Base-by-base conservation (phyloP, 2,329 filamentous ascomycete genomes). In the Penicillium concentricum region DNA sequence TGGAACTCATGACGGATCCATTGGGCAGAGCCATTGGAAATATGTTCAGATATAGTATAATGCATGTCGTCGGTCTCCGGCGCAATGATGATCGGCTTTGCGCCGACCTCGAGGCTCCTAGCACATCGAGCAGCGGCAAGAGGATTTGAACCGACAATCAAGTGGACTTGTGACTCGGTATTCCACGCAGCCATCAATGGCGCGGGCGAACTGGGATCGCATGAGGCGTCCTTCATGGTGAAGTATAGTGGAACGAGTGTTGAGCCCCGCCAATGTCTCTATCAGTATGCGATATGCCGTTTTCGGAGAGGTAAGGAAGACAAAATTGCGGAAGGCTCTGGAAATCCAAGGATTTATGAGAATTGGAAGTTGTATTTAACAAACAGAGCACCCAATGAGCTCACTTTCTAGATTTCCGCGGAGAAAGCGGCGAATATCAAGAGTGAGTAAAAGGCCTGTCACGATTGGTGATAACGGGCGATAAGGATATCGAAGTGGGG, bases 81-180 rank as follows among this genome's bases (percentile, higher is more conserved):
- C 3, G 91, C 86, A 67, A 99, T 81, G 43, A 97, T 78, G 41
- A 94, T 83, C 0, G 94, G 91, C 45, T 75, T 84, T 48, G 94
- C 94, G 66, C 93, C 93, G 16, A 91, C 89, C 67, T 88, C 84
- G 49, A 97, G 76, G 3, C 91, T 92, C 69, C 91, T 90, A 13
- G 83, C 78, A 76, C 90, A 95, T 66, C 94, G 85, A 32, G 91
- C 84, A 51, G 89, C 88, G n/a, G 94, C 93, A 39, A 99, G 83
- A 15, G 93, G 87, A 68, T 92, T 94, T 34, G 88, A 87, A 57
- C 94, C 94, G 61, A 97, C 76, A 67, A 99, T 85, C 56, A 99
- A 81, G 73, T 99, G 94, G 39, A 92, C 63, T 51, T 79, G 77
- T 2, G 69, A 72, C 37, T 72, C 68, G 18, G 70, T 72, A 60